A percentile compares a stretch with the other conserved stretches of the same genome.
These are phyloP conservation scores for Kodamaea plutei DNA, from an alignment of 1,139 yeast species.

Conservation along the genomic window DNA sequence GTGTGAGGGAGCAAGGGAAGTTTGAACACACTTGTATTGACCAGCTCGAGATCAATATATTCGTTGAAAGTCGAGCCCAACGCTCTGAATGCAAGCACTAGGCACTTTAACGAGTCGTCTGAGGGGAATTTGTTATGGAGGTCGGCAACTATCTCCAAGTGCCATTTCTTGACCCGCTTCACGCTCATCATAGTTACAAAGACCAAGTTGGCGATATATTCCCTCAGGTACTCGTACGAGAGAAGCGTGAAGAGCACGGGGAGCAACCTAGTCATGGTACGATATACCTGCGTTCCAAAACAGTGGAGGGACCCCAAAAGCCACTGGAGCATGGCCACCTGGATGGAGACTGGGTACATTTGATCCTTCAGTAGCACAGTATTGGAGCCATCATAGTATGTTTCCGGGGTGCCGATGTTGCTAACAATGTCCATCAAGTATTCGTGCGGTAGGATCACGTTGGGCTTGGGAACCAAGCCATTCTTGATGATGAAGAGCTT, in stretches of 20 bases:
- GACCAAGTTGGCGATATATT: slow-evolving; percentile 39
- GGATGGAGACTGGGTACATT: slow-evolving; percentile 20
- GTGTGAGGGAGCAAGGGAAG: slow-evolving; percentile 1
- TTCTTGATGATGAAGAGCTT: slow-evolving; percentile 10
- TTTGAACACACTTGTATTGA: slow-evolving; percentile 2
- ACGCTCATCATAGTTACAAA: slow-evolving; percentile 27
- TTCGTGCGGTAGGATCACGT: slow-evolving; percentile 8
- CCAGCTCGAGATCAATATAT: slow-evolving; percentile 2
- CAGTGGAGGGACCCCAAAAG: slow-evolving; percentile 24
- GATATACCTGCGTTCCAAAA: slow-evolving; percentile 20
- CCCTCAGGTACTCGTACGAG: slow-evolving; percentile 41
- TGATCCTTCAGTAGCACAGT: slow-evolving; percentile 17
- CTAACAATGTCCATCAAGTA: slow-evolving; percentile 23
- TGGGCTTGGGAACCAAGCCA: slow-evolving; percentile 13
- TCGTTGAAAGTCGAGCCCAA: slow-evolving; percentile 1
- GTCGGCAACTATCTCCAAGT: slow-evolving; percentile 30
- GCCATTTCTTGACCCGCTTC: slow-evolving; percentile 37
- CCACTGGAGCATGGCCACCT: slow-evolving; percentile 30
- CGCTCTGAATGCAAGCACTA: slow-evolving; percentile 2
- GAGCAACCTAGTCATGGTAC: slow-evolving; percentile 15
- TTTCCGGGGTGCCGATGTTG: slow-evolving; percentile 27
- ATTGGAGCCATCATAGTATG: slow-evolving; percentile 21
- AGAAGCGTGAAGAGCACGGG: slow-evolving; percentile 40
- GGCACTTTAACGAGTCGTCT: slow-evolving; percentile 25
- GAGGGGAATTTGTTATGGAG: slow-evolving; percentile 31